phyloP scores from a whole-genome alignment of 371 early-diverging fungal species.

The Paraphysoderma sedebokerense region DNA sequence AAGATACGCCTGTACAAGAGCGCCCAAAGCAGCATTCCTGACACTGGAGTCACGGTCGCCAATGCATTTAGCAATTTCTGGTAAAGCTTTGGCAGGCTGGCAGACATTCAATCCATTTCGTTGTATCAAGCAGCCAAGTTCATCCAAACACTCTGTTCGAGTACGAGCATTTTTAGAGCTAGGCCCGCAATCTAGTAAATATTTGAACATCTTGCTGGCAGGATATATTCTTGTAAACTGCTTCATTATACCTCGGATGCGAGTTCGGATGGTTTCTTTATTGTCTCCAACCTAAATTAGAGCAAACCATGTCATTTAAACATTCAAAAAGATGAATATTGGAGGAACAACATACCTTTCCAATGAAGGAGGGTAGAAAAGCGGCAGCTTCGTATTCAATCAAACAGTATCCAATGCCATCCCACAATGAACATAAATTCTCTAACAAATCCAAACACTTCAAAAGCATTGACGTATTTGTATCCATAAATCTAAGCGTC shows the following conservation, averaged over 20 bases:
- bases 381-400: constrained; percentile 61
- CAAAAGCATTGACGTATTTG: constrained; percentile 64
- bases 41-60: constrained; percentile 67
- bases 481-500: constrained; percentile 70
- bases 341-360: constrained; percentile 20
- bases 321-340: neutral
- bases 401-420: constrained; percentile 34
- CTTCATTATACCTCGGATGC: constrained; percentile 44
- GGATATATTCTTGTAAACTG: constrained; percentile 51
- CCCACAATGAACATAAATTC: constrained; percentile 39
- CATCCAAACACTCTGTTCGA: constrained; percentile 68
- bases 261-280: constrained; percentile 56
- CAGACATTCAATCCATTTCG: constrained; percentile 53
- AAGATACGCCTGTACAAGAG: constrained; percentile 32
- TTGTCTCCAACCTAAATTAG: constrained; percentile 43
- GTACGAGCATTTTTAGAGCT: constrained; percentile 63
- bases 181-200: constrained; percentile 45
- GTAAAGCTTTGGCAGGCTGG: constrained; percentile 44
- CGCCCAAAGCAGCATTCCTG: constrained; percentile 53
- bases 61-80: constrained; percentile 51
- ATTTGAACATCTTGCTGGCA: constrained; percentile 51
- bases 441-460: constrained; percentile 63
- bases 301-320: constrained; percentile 4
- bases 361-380: constrained; percentile 60
- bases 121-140: constrained; percentile 50